phyloP scores from a whole-genome alignment of 2,329 filamentous ascomycete species.

The Penicillium sp. region DNA sequence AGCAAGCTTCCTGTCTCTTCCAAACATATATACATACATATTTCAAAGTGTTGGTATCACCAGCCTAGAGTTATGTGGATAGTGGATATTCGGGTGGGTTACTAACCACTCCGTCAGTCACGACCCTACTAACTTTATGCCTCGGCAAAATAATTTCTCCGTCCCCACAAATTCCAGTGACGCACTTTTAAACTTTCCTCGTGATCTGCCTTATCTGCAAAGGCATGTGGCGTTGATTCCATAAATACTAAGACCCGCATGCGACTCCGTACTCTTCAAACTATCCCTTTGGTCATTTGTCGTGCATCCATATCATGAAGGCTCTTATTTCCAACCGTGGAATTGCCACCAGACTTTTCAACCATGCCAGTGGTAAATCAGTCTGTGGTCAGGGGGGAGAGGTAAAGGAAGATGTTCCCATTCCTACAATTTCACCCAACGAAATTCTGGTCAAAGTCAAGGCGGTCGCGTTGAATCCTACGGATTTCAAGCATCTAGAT shows the following conservation, averaged over 20 bases:
- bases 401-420: conserved; percentile 11
- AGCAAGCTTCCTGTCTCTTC: too few relatives aligned
- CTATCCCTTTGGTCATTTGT: conserved; percentile 4
- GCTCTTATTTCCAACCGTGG: not conserved
- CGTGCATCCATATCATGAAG: not conserved
- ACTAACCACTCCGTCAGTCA: conserved; percentile 2
- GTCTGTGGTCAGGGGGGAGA: not conserved
- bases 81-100: conserved; percentile 1
- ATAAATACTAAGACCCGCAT: not conserved
- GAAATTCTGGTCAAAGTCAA: conserved; percentile 20
- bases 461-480: conserved; percentile 26
- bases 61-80: too few relatives aligned
- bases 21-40: too few relatives aligned
- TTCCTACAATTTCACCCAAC: conserved; percentile 12
- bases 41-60: too few relatives aligned
- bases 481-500: conserved; percentile 26
- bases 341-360: too few relatives aligned
- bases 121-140: not conserved
- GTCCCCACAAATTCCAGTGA: conserved; percentile 2
- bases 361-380: not conserved
- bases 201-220: conserved; percentile 3
- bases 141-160: conserved; percentile 2
- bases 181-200: conserved; percentile 5
- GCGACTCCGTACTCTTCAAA: conserved; percentile 1
- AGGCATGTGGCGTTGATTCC: conserved; percentile 2